phyloP scores from a whole-genome alignment of 257 asterid species.

The Linaria vulgaris region DNA sequence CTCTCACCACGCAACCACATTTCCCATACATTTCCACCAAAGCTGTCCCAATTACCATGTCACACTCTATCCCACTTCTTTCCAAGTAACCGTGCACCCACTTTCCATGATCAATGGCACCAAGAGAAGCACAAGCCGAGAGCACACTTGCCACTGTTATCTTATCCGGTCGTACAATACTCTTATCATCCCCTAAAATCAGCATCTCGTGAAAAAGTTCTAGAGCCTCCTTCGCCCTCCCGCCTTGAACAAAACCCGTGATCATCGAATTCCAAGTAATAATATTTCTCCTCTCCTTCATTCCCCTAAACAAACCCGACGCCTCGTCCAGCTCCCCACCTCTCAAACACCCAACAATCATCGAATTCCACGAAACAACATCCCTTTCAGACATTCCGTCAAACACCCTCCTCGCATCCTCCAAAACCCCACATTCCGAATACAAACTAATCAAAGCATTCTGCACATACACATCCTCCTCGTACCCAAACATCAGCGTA shows the following conservation, averaged over 20 bases:
- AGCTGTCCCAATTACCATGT: conserved; percentile 78
- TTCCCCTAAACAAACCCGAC: conserved; percentile 45
- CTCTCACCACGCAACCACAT: conserved; percentile 59
- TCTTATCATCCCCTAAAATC: conserved; percentile 25
- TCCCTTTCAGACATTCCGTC: conserved; percentile 66
- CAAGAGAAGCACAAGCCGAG: conserved; percentile 84
- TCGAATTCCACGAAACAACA: conserved; percentile 77
- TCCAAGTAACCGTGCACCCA: conserved; percentile 69
- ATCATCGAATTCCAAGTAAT: conserved; percentile 83
- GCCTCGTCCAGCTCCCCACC: conserved; percentile 55
- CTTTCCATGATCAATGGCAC: conserved; percentile 69
- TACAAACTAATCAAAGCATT: conserved; percentile 62
- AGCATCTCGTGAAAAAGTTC: conserved; percentile 68
- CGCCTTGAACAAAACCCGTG: conserved; percentile 78
- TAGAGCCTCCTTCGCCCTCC: conserved; percentile 68
- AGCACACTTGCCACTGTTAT: conserved; percentile 65
- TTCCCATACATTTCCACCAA: conserved; percentile 83
- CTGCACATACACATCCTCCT: conserved; percentile 52
- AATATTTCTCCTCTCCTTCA: conserved; percentile 51
- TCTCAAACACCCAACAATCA: conserved; percentile 56
- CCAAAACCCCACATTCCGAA: conserved; percentile 43
- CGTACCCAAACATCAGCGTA: conserved; percentile 49
- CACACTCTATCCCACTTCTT: conserved; percentile 53
- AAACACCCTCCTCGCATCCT: conserved; percentile 63
- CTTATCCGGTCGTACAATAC: conserved; percentile 55